Base-by-base conservation (phyloP, 768 basidiomycete genomes). In the Trametes cingulata region DNA sequence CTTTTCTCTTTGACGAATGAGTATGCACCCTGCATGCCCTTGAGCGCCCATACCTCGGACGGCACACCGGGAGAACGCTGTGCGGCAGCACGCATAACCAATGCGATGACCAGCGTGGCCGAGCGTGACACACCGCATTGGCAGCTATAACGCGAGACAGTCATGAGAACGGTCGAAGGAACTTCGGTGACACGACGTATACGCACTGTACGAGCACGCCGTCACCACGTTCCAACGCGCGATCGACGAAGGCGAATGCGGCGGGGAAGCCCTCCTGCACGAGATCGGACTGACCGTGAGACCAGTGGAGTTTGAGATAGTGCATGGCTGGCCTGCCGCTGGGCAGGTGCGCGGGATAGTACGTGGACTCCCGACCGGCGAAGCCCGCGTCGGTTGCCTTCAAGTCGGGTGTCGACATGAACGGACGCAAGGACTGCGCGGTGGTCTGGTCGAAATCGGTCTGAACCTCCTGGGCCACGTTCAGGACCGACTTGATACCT, bases 101-200 rank as follows among this genome's bases (percentile, higher is more conserved):
- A 82, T 37, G 93, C 94, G 62, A 96, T 95, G 49, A 90, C 84
- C 71, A 95, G 76, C 1, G 94, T 95, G 17, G 94, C 94, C 9
- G 91, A 93, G 64, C 94, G 84, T 20, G 93, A 95, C 35, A 96
- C 89, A 66, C 94, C 94, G 73, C 93, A 94, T 76, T 96, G 94
- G 73, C 94, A 96, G 72, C 92, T 94, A 65, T 27, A 39, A 58
- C 36, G 45, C 29, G 36, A 47, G 19, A 53, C 52, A 57, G 27
- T 55, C 50, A 52, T 52, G 25, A 57, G 61, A 24, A 17, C 12
- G 27, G 54, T 52, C 20, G 50, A 56, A 48, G 41, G 9, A 48
- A 0, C 37, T 48, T 43, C 48, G 36, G 22, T 46, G 29, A 46
- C 37, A 52, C 37, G 25, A 52, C 36, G 49, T 36, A 58, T 48